Evolutionary conservation across 345 rosid species (phyloP).

Genomic region (Brassica juncea): DNA sequence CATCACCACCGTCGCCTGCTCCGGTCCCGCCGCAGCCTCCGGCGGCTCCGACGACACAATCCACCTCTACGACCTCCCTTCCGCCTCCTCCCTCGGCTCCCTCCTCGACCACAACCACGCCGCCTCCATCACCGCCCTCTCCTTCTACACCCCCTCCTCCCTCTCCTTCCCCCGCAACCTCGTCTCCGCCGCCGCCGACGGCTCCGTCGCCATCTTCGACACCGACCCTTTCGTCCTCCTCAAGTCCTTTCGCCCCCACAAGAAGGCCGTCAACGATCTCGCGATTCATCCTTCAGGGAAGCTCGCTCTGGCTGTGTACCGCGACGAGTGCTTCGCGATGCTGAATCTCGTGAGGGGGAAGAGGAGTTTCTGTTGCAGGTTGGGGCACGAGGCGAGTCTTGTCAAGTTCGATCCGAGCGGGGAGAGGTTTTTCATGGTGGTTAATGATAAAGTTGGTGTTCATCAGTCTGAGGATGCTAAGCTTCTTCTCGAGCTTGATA

Average conservation of each 20-base stretch:
- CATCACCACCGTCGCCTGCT: constrained; percentile 74
- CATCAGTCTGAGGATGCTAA: constrained; percentile 86
- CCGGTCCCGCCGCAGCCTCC: constrained; percentile 84
- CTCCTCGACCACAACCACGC: constrained; percentile 64
- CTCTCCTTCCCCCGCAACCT: constrained; percentile 89
- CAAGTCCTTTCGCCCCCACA: constrained; percentile 65
- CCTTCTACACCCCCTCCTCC: constrained; percentile 73
- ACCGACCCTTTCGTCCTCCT: constrained; percentile 83
- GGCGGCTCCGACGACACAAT: constrained; percentile 82
- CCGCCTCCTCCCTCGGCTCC: constrained; percentile 84
- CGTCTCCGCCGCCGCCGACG: constrained; percentile 78
- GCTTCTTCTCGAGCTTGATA: constrained; percentile 62
- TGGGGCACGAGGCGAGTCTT: constrained; percentile 71
- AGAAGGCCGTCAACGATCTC: constrained; percentile 69
- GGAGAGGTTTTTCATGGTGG: constrained; percentile 73
- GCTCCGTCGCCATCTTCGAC: constrained; percentile 80
- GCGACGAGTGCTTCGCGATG: constrained; percentile 85
- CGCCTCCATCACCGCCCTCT: constrained; percentile 71
- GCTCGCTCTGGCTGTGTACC: constrained; percentile 74
- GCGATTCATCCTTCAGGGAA: constrained; percentile 81
- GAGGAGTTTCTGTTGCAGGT: constrained; percentile 71
- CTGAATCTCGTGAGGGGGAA: constrained; percentile 85
- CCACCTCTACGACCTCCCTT: constrained; percentile 78
- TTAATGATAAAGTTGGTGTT: constrained; percentile 58
- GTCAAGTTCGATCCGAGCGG: constrained; percentile 62